These are phyloP conservation scores for Cyclospora cayetanensis DNA, from an alignment of 169 alveolate species.

Conservation along the genomic window DNA sequence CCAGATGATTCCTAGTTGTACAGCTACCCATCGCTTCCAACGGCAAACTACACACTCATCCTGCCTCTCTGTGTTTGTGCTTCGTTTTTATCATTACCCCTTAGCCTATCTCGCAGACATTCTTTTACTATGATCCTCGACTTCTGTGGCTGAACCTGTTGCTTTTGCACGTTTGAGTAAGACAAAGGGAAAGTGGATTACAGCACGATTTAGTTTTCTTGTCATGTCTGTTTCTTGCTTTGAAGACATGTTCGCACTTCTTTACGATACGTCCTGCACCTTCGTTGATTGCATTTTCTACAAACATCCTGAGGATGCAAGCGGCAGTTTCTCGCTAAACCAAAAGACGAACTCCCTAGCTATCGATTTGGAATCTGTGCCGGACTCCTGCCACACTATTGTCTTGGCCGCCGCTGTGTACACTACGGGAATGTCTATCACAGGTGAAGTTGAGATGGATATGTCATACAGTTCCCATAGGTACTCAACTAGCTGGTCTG, in stretches of 20 bases:
- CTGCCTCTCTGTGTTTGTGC: too few relatives aligned
- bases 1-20: too few relatives aligned
- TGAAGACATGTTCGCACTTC: conserved; percentile 71
- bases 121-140: too few relatives aligned
- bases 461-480: too few relatives aligned
- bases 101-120: too few relatives aligned
- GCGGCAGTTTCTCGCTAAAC: conserved; percentile 67
- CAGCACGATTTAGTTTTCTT: not conserved
- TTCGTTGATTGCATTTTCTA: conserved; percentile 72
- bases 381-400: conserved; percentile 63
- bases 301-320: conserved; percentile 73
- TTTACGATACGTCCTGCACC: conserved; percentile 47
- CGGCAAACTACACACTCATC: too few relatives aligned
- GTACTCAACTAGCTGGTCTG: too few relatives aligned
- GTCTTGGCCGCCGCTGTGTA: conserved; percentile 70
- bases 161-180: not conserved
- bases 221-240: not conserved
- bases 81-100: too few relatives aligned
- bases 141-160: too few relatives aligned
- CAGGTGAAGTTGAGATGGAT: conserved; percentile 44
- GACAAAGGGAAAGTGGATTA: not conserved
- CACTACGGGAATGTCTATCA: conserved; percentile 68
- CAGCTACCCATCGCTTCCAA: too few relatives aligned
- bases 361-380: conserved; percentile 59
- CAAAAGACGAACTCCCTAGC: conserved; percentile 65